Conservation (phyloP, 1,284 basidiomycete species). For the Cryptococcus maquisensis region DNA sequence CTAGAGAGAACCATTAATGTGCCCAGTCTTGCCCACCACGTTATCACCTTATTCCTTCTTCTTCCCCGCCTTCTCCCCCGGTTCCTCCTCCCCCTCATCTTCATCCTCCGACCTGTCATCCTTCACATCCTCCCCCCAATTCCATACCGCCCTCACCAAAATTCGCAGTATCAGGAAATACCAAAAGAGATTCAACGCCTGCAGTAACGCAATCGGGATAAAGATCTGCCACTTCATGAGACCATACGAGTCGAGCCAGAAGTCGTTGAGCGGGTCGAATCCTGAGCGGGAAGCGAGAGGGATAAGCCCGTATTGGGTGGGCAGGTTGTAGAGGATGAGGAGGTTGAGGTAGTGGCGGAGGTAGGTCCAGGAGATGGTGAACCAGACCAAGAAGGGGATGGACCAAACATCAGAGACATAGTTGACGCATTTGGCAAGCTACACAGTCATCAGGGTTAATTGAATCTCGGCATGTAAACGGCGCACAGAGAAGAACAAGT, state of each 20-base stretch:
- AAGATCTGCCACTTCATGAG: constrained; percentile 74
- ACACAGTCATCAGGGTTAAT: background rate
- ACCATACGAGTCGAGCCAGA: constrained; percentile 66
- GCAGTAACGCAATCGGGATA: constrained; percentile 66
- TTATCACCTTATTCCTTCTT: too few relatives aligned
- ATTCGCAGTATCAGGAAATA: constrained; percentile 76
- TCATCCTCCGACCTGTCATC: too few relatives aligned
- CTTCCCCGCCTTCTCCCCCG: too few relatives aligned
- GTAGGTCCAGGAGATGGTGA: constrained; percentile 84
- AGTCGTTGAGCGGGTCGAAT: constrained; percentile 63
- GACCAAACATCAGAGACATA: constrained; percentile 72
- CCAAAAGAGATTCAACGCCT: constrained; percentile 86
- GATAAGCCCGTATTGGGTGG: constrained; percentile 70
- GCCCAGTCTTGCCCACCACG: too few relatives aligned
- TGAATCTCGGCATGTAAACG: background rate
- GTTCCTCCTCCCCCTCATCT: too few relatives aligned
- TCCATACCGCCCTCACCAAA: constrained; percentile 51
- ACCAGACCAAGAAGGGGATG: constrained; percentile 61
- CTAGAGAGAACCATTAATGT: too few relatives aligned
- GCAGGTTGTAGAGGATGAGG: constrained; percentile 81
- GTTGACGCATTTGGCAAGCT: constrained; percentile 82
- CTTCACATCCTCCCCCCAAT: too few relatives aligned
- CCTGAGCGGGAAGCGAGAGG: constrained; percentile 47
- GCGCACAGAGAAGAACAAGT: constrained; percentile 77
- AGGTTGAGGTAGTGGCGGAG: constrained; percentile 93